These are phyloP conservation scores for Panaeolus cyanescens DNA, from an alignment of 768 basidiomycete species.

Conservation along the genomic window DNA sequence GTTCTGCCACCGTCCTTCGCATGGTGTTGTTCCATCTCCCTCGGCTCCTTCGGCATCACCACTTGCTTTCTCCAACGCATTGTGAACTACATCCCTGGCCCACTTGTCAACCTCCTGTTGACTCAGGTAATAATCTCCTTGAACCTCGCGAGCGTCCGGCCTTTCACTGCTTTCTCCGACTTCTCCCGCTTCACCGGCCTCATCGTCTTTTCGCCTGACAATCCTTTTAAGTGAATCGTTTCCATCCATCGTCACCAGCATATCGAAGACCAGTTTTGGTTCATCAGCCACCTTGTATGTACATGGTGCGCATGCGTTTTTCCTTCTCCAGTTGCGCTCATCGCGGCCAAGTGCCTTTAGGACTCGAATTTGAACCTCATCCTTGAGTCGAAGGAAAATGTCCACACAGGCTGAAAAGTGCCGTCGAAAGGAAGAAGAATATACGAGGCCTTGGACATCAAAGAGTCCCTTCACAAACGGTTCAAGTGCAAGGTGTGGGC, in stretches of 20 bases:
- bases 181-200: neutral
- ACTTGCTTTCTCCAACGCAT: constrained; percentile 9
- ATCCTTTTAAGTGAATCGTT: constrained; percentile 26
- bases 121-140: neutral
- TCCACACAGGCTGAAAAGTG: too few species aligned
- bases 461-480: too few species aligned
- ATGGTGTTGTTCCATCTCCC: constrained; percentile 14
- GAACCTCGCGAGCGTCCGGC: neutral
- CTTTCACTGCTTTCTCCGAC: neutral
- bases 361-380: too few species aligned
- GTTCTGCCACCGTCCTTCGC: constrained; percentile 22
- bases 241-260: constrained; percentile 27
- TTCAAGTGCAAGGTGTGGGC: too few species aligned
- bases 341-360: too few species aligned
- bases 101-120: neutral
- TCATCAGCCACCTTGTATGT: constrained; percentile 24
- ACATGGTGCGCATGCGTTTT: constrained; percentile 12
- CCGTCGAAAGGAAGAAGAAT: too few species aligned
- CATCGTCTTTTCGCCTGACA: neutral
- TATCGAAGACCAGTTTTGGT: constrained; percentile 15
- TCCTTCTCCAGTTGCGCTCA: too few species aligned
- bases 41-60: neutral
- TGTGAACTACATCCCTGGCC: neutral
- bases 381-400: too few species aligned
- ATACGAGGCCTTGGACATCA: too few species aligned